Evolutionary conservation across 768 basidiomycete genomes (phyloP).

Genomic region (Boletus vermiculosoides): DNA sequence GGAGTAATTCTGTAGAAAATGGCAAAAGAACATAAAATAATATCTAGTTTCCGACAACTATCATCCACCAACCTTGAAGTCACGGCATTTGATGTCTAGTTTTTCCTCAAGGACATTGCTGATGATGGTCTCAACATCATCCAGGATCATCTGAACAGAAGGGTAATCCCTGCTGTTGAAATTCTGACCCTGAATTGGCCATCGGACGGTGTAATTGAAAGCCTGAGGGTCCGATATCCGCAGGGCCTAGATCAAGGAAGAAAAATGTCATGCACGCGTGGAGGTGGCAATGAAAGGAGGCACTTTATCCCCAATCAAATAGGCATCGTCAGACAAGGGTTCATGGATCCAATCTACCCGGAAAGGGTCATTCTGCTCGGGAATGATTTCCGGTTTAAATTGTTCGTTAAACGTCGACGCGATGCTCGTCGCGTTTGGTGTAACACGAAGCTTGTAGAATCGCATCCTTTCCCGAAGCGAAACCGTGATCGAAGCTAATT

Average conservation of each 20-base stretch:
- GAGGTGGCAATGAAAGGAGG: conserved; percentile 1
- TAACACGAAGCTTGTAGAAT: conserved; percentile 80
- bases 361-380: conserved; percentile 80
- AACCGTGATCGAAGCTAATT: conserved; percentile 66
- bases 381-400: conserved; percentile 82
- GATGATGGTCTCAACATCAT: conserved; percentile 76
- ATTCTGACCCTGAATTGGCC: conserved; percentile 77
- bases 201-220: conserved; percentile 70
- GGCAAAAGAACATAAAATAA: not conserved
- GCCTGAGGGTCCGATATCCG: conserved; percentile 64
- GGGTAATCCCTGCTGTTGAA: conserved; percentile 83
- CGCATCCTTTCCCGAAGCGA: conserved; percentile 82
- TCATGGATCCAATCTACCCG: conserved; percentile 80
- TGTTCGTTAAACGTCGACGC: conserved; percentile 80
- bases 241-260: conserved; percentile 53
- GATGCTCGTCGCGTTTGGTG: conserved; percentile 64
- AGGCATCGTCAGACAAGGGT: conserved; percentile 41
- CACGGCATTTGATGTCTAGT: conserved; percentile 48
- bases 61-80: conserved; percentile 55
- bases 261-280: conserved; percentile 5
- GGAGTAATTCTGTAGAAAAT: conserved; percentile 66
- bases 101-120: conserved; percentile 57
- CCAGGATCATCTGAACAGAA: conserved; percentile 65
- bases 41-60: not conserved
- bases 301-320: conserved; percentile 73